phyloP scores from a whole-genome alignment of 1,139 yeast genomes.

The Yamadazyma spencermartinsiae region DNA sequence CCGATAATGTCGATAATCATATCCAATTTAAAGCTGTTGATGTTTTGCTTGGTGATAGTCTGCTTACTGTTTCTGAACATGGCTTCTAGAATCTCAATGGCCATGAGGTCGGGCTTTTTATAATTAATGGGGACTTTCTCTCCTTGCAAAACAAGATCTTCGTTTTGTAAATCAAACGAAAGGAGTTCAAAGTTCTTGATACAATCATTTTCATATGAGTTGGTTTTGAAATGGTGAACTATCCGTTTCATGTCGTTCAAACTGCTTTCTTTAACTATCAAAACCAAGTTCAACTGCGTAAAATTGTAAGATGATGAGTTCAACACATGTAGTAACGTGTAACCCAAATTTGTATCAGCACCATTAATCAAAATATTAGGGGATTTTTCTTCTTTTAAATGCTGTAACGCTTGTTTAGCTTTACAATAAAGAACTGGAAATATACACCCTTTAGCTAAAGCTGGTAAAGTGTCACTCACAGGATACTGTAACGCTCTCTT shows the following conservation, averaged over 20 bases:
- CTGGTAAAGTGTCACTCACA: conserved; percentile 19
- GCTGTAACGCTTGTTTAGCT: conserved; percentile 38
- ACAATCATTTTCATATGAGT: conserved; percentile 20
- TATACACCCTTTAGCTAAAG: conserved; percentile 35
- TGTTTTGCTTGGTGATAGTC: conserved; percentile 21
- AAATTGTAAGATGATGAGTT: conserved; percentile 27
- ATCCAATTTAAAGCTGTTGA: conserved; percentile 36
- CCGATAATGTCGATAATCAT: conserved; percentile 44
- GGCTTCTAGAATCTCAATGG: conserved; percentile 40
- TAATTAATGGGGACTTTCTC: conserved; percentile 36
- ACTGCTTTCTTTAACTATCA: conserved; percentile 33
- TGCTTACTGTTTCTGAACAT: conserved; percentile 26
- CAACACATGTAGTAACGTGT: conserved; percentile 36
- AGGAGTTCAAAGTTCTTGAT: conserved; percentile 26
- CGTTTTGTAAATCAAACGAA: conserved; percentile 37
- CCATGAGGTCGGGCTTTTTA: conserved; percentile 43
- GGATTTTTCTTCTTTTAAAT: conserved; percentile 19
- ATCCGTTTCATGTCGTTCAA: conserved; percentile 24
- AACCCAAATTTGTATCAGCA: conserved; percentile 43
- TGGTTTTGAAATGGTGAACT: conserved; percentile 21
- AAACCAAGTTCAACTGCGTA: conserved; percentile 28
- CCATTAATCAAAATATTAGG: conserved; percentile 44
- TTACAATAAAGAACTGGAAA: conserved; percentile 42
- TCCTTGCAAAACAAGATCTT: conserved; percentile 39
- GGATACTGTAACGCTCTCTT: conserved; percentile 1